These are phyloP conservation scores for Maudiozyma humilis DNA, from an alignment of 1,139 yeast species.

Conservation along the genomic window DNA sequence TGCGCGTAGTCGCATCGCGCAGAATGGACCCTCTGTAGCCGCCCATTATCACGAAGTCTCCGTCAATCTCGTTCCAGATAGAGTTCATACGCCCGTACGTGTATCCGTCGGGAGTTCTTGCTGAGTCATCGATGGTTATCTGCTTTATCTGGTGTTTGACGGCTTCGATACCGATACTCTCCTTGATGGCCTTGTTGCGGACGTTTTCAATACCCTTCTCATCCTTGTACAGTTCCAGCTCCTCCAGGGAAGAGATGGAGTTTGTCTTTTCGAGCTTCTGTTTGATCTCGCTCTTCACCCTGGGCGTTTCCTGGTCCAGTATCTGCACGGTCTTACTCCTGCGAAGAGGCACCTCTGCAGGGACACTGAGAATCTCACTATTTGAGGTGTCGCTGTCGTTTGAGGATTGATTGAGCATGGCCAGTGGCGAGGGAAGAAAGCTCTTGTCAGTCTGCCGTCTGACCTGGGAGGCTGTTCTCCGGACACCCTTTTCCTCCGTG, in stretches of 20 bases:
- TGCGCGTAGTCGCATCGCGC: slow-evolving; percentile 53
- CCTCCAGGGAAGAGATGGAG: slow-evolving; percentile 55
- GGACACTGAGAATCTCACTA: not conserved
- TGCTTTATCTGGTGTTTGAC: slow-evolving; percentile 17
- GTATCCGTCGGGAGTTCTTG: slow-evolving; percentile 27
- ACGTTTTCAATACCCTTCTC: slow-evolving; percentile 57
- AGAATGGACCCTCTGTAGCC: slow-evolving; percentile 85
- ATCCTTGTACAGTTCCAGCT: slow-evolving; percentile 48
- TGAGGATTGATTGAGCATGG: not conserved
- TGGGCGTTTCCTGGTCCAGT: slow-evolving; percentile 18
- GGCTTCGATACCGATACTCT: slow-evolving; percentile 46
- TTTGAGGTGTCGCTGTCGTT: not conserved
- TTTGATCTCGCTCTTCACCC: slow-evolving; percentile 31
- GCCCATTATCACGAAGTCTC: slow-evolving; percentile 73
- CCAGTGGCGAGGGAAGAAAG: not conserved
- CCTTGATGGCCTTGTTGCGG: slow-evolving; percentile 58
- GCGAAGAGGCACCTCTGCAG: not conserved
- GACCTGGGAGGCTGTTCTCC: not conserved
- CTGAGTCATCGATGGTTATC: slow-evolving; percentile 19
- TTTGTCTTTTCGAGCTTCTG: slow-evolving; percentile 47
- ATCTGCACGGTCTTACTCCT: not conserved
- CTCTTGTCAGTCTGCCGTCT: slow-evolving; percentile 16
- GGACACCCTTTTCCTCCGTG: not conserved
- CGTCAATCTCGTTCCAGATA: slow-evolving; percentile 48
- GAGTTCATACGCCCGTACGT: slow-evolving; percentile 29